A percentile compares a stretch with the other conserved stretches of the same genome.
These are phyloP conservation scores for Rhytidhysteron rufulum DNA, from an alignment of 2,329 filamentous ascomycete species.

Conservation along the genomic window DNA sequence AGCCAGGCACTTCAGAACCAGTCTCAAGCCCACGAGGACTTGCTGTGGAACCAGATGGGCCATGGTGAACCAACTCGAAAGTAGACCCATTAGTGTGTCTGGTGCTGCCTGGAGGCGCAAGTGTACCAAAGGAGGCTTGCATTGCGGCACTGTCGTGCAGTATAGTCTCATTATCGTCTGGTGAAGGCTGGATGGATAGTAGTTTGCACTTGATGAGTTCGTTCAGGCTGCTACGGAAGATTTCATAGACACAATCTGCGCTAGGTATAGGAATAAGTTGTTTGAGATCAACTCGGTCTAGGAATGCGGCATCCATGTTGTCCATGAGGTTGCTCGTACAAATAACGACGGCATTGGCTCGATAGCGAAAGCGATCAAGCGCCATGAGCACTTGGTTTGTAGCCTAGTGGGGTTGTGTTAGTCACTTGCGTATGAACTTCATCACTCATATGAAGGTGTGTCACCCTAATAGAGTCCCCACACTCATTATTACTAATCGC, in stretches of 20 bases:
- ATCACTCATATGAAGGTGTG: slow-evolving; percentile 1
- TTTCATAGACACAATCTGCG: slow-evolving; percentile 42
- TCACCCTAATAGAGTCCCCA: slow-evolving; percentile 43
- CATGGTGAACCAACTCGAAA: not conserved
- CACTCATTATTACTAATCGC: slow-evolving; percentile 40
- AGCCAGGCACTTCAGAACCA: not conserved
- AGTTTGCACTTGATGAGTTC: slow-evolving; percentile 39
- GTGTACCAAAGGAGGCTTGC: not conserved
- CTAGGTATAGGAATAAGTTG: slow-evolving; percentile 42
- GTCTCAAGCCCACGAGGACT: not conserved
- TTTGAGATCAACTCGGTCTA: slow-evolving; percentile 48
- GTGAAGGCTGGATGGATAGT: slow-evolving; percentile 18
- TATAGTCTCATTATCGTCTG: slow-evolving; percentile 1
- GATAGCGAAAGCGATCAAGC: slow-evolving; percentile 41
- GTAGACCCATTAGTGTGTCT: not conserved
- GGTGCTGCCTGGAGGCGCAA: no score
- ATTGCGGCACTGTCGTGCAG: slow-evolving; percentile 16
- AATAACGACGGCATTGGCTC: slow-evolving; percentile 45
- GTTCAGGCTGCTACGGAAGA: slow-evolving; percentile 46
- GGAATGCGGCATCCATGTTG: slow-evolving; percentile 46
- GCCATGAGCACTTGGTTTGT: slow-evolving; percentile 50
- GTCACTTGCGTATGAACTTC: not conserved
- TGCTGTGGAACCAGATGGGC: not conserved
- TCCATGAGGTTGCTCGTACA: slow-evolving; percentile 49
- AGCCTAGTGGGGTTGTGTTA: slow-evolving; percentile 19